Percentiles rank a stretch among this genome's conserved stretches.
Conservation (phyloP, 768 basidiomycete species). For the Chiua virens region DNA sequence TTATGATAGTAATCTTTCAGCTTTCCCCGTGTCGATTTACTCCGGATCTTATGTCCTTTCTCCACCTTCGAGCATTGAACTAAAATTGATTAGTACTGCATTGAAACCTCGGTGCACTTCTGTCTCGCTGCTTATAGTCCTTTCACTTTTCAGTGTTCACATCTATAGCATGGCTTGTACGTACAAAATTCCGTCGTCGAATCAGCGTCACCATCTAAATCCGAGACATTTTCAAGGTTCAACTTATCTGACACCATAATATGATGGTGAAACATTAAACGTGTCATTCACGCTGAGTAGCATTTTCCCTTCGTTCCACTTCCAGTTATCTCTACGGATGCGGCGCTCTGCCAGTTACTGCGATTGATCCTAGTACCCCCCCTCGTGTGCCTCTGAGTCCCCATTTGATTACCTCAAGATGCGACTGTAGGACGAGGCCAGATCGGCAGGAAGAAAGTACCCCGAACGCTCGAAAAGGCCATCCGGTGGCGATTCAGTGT, state of each 20-base stretch:
- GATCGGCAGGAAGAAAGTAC: too few relatives aligned
- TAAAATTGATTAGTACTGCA: neutral
- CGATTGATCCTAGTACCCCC: too few relatives aligned
- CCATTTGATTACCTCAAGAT: neutral
- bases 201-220: neutral
- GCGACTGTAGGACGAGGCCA: too few relatives aligned
- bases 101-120: neutral
- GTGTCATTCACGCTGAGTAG: neutral
- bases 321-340: too few relatives aligned
- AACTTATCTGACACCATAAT: too few relatives aligned
- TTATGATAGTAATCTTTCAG: neutral
- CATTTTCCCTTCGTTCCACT: too few relatives aligned
- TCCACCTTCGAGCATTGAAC: neutral
- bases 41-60: slow-evolving; percentile 9
- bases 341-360: too few relatives aligned
- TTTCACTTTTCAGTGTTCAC: too few relatives aligned
- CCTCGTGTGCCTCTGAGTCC: too few relatives aligned
- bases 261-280: slow-evolving; percentile 5
- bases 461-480: neutral
- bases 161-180: neutral
- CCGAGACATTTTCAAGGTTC: slow-evolving; percentile 1
- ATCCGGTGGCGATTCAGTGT: neutral
- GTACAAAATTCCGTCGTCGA: neutral
- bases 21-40: slow-evolving; percentile 8
- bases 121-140: too few relatives aligned